phyloP scores from a whole-genome alignment of 495 filamentous ascomycete species.

The Neurospora tetrasperma region DNA sequence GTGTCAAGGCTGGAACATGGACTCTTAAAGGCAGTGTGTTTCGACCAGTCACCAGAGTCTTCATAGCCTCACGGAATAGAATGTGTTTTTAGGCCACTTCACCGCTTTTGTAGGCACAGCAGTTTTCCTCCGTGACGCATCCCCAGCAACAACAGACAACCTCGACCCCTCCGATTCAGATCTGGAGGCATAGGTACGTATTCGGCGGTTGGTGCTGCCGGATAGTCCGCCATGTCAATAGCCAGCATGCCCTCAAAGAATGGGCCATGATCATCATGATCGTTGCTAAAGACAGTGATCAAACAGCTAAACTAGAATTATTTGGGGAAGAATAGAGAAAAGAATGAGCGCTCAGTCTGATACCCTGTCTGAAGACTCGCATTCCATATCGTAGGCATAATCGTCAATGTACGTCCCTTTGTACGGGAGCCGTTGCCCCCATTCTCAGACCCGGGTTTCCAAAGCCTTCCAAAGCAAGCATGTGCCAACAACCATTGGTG shows the following conservation, averaged over 20 bases:
- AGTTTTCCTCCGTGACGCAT: background rate
- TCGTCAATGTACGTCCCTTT: background rate
- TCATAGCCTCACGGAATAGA: background rate
- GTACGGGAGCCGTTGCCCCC: background rate
- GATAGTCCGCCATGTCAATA: background rate
- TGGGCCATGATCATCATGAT: background rate
- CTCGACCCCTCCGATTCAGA: background rate
- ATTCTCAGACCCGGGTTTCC: background rate
- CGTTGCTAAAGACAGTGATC: background rate
- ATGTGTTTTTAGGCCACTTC: background rate
- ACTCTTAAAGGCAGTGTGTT: background rate
- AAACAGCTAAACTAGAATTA: background rate
- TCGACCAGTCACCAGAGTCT: background rate
- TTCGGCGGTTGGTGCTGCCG: background rate
- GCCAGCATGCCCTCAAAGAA: background rate
- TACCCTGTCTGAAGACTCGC: background rate
- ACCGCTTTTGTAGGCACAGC: background rate
- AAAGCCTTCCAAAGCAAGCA: background rate
- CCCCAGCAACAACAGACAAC: background rate
- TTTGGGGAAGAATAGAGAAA: background rate
- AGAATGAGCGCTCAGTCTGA: background rate
- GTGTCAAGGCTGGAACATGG: background rate
- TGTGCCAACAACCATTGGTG: background rate
- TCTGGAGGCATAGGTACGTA: background rate
- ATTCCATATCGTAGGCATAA: background rate